Conservation (phyloP, 768 basidiomycete species). For the Russula virescens region DNA sequence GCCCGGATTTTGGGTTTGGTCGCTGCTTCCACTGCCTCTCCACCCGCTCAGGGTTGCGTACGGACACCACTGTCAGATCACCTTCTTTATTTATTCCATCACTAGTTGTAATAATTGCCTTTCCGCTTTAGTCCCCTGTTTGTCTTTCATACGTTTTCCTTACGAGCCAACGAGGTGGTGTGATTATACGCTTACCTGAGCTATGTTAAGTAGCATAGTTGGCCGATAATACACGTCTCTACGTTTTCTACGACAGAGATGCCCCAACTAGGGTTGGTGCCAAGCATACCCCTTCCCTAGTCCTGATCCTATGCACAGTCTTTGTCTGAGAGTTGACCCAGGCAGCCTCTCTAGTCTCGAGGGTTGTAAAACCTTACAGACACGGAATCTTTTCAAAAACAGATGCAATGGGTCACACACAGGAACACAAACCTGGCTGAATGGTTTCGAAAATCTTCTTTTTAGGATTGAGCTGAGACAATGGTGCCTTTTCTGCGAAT, state of each 20-base stretch:
- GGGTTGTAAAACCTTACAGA: conserved; percentile 71
- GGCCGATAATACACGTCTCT: no score
- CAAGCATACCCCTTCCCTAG: conserved; percentile 74
- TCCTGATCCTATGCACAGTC: conserved; percentile 77
- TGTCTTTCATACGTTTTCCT: no score
- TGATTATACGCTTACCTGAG: no score
- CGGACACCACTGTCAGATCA: no score
- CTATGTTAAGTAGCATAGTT: no score
- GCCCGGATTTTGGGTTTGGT: no score
- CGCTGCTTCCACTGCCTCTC: no score
- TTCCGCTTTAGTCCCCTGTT: no score
- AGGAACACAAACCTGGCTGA: conserved; percentile 63
- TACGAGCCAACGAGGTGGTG: no score
- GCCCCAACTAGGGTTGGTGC: conserved; percentile 84
- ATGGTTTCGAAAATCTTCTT: conserved; percentile 99
- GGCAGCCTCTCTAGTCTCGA: conserved; percentile 82
- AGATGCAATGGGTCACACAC: background rate
- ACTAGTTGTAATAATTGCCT: no score
- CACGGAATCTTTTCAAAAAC: background rate
- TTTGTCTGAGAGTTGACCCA: conserved; percentile 87
- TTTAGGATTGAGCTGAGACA: conserved; percentile 91
- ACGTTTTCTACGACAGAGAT: conserved; percentile 66
- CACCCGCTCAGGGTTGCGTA: no score
- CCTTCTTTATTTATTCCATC: no score
- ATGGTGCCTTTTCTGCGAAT: conserved; percentile 50